Conservation (phyloP, 768 basidiomycete species). For the Boletus sp. region DNA sequence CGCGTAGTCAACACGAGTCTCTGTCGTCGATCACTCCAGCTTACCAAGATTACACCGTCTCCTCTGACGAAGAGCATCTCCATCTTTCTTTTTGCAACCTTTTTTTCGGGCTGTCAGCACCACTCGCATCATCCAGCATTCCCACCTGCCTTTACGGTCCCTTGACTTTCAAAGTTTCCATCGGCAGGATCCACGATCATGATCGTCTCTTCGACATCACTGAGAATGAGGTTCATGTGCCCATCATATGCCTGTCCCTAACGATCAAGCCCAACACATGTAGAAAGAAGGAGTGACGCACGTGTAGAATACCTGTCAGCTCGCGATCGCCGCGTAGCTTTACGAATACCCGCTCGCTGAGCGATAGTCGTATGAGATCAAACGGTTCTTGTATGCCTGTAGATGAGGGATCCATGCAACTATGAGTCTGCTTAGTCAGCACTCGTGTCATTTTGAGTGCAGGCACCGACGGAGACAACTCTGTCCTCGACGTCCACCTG, state of each 20-base stretch:
- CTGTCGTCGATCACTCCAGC: slow-evolving; percentile 24
- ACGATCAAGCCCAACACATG: slow-evolving; percentile 4
- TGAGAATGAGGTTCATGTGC: slow-evolving; percentile 99
- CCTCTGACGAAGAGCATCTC: slow-evolving; percentile 98
- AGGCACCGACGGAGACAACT: slow-evolving; percentile 8
- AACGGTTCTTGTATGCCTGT: slow-evolving; percentile 92
- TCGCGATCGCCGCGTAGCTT: slow-evolving; percentile 95
- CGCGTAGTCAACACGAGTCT: slow-evolving; percentile 13
- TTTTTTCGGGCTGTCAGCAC: slow-evolving; percentile 31
- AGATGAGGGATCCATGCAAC: slow-evolving; percentile 65
- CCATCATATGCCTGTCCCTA: slow-evolving; percentile 90
- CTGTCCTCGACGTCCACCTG: slow-evolving; percentile 26
- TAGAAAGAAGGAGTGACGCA: slow-evolving; percentile 39
- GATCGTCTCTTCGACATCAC: slow-evolving; percentile 96
- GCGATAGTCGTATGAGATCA: slow-evolving; percentile 92
- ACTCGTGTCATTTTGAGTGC: slow-evolving; percentile 21
- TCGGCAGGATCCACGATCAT: slow-evolving; percentile 92
- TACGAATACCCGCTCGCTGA: slow-evolving; percentile 97
- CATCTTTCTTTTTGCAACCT: slow-evolving; percentile 93
- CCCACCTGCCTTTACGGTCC: slow-evolving; percentile 62
- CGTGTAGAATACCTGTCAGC: slow-evolving; percentile 89
- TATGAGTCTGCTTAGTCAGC: slow-evolving; percentile 26
- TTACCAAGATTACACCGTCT: slow-evolving; percentile 93
- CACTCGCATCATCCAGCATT: background rate
- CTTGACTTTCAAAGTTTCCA: slow-evolving; percentile 51